Percentiles rank a stretch among this genome's conserved stretches.
These are phyloP conservation scores for Auriscalpium microsporum DNA, from an alignment of 768 basidiomycete species.

Conservation along the genomic window DNA sequence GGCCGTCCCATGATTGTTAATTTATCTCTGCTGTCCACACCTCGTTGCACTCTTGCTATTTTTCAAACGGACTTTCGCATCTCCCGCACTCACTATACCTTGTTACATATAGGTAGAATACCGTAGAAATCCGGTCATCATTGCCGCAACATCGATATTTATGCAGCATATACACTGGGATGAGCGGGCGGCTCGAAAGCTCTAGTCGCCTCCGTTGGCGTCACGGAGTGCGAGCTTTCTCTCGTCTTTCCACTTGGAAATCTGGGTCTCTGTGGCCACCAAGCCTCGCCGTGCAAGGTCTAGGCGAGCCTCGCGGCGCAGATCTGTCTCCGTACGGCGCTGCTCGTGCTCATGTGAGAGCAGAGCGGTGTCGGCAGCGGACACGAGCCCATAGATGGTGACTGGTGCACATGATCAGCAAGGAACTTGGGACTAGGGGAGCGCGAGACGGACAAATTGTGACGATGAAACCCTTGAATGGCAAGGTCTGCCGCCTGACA, in stretches of 20 bases:
- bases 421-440: background rate
- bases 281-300: constrained; percentile 69
- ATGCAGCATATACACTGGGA: background rate
- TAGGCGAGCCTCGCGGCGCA: constrained; percentile 65
- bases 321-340: constrained; percentile 55
- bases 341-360: constrained; percentile 59
- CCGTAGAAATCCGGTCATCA: background rate
- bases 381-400: constrained; percentile 58
- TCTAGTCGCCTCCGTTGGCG: background rate
- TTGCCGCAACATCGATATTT: background rate
- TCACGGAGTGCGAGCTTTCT: constrained; percentile 14
- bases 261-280: constrained; percentile 77
- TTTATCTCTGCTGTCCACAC: no score
- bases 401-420: constrained; percentile 28
- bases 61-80: background rate
- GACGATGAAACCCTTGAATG: constrained; percentile 75
- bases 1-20: no score
- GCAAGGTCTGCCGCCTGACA: constrained; percentile 65
- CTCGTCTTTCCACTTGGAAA: constrained; percentile 66
- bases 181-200: background rate
- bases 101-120: background rate
- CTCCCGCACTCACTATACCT: background rate
- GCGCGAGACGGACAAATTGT: constrained; percentile 47
- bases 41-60: background rate
- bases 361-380: constrained; percentile 71